Conservation (phyloP, 2,329 filamentous ascomycete species). For the Immersiporthe knoxdaviesiana region DNA sequence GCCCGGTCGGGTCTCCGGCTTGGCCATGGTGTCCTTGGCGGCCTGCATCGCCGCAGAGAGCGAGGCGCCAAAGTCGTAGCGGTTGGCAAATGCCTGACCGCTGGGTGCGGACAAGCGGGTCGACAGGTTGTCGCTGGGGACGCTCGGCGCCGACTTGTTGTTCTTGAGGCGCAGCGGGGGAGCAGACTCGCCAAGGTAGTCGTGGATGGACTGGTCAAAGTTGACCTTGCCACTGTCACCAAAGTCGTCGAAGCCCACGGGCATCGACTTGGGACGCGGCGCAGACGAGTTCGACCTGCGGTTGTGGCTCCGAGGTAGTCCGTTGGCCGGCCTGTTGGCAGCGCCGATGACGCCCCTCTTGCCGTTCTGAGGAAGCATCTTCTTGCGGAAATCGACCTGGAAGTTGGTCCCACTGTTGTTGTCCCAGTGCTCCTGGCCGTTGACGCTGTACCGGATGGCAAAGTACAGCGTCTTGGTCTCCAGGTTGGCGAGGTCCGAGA, state of each 20-base stretch:
- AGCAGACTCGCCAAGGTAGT: slow-evolving; percentile 66
- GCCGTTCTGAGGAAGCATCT: slow-evolving; percentile 64
- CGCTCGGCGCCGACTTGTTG: slow-evolving; percentile 63
- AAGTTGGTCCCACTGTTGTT: slow-evolving; percentile 89
- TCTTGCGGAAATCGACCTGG: slow-evolving; percentile 90
- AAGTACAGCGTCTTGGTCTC: slow-evolving; percentile 92
- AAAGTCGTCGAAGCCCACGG: slow-evolving; percentile 72
- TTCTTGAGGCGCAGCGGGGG: slow-evolving; percentile 71
- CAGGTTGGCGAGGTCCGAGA: slow-evolving; percentile 87
- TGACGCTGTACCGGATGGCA: slow-evolving; percentile 85
- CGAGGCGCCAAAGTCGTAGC: slow-evolving; percentile 96
- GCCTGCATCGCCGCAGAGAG: slow-evolving; percentile 79
- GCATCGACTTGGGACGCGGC: slow-evolving; percentile 59
- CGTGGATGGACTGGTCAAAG: slow-evolving; percentile 63
- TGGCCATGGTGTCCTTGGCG: slow-evolving; percentile 65
- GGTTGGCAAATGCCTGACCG: slow-evolving; percentile 81
- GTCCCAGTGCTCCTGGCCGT: slow-evolving; percentile 90
- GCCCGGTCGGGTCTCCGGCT: slow-evolving; percentile 60
- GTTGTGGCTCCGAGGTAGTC: slow-evolving; percentile 68
- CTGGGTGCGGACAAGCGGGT: slow-evolving; percentile 57
- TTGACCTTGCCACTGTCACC: slow-evolving; percentile 61
- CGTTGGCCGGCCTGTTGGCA: slow-evolving; percentile 53
- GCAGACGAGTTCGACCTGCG: slow-evolving; percentile 49
- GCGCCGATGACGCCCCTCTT: slow-evolving; percentile 58
- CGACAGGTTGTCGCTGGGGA: slow-evolving; percentile 65